These are phyloP conservation scores for Pulveroboletus sp. DNA, from an alignment of 768 basidiomycete species.

Conservation along the genomic window DNA sequence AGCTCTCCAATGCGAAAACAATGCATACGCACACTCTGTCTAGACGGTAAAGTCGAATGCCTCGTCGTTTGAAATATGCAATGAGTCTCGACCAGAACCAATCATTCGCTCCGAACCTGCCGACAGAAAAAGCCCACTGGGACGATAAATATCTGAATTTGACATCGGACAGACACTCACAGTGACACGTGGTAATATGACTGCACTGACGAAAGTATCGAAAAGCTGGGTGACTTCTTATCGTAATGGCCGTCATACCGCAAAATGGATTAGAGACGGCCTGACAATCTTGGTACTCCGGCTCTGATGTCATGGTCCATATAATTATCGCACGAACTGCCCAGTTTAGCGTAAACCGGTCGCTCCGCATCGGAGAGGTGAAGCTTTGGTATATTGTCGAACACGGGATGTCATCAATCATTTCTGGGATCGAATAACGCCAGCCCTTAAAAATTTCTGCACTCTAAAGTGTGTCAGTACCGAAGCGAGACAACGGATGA, in stretches of 20 bases:
- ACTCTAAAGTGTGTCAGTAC: background rate
- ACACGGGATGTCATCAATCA: conserved; percentile 32
- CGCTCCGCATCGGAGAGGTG: too few species aligned
- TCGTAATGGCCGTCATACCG: too few species aligned
- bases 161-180: conserved; percentile 21
- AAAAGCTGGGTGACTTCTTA: too few species aligned
- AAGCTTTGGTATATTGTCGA: conserved; percentile 36
- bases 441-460: conserved; percentile 29
- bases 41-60: conserved; percentile 44
- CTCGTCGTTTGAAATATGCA: conserved; percentile 29
- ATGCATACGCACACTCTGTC: conserved; percentile 42
- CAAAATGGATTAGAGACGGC: too few species aligned
- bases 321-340: too few species aligned
- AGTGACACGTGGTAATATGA: conserved; percentile 27
- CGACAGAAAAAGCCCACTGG: conserved; percentile 40
- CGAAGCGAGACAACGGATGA: background rate
- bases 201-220: too few species aligned
- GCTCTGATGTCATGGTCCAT: too few species aligned
- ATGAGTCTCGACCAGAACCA: conserved; percentile 42
- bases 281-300: too few species aligned
- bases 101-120: conserved; percentile 49
- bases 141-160: background rate
- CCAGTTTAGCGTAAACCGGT: too few species aligned
- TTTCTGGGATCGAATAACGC: conserved; percentile 24
- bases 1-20: too few species aligned